Evolutionary conservation across 1,139 yeast genomes (phyloP), one percentile per base, ranked within the genome.

Genomic region (Eremothecium sinecaudum): DNA sequence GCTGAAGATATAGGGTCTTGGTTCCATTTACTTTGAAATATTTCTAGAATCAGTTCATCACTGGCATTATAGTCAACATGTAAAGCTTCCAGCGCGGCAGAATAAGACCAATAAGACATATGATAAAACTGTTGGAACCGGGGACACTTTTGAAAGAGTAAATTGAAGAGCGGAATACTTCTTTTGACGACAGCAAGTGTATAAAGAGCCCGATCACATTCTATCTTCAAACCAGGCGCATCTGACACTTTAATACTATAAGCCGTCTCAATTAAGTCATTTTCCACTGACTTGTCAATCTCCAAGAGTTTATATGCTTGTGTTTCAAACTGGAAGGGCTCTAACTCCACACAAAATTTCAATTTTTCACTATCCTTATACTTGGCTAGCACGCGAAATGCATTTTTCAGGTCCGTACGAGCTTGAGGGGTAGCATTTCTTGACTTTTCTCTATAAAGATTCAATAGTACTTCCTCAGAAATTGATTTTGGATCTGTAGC

Each of bases 231-330:
- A 34, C 49, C 57, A 28, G 63, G 63, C 1, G 57, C 57, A 36
- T 79, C 90, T 32, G 70, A 71, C 3, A 69, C 58, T 40, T 75
- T 75, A 34, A 75, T 66, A 38, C 78, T 75, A 46, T 70, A 77
- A 0, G 87, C 84, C 1, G 90, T 79, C 21, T 75, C 66, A 4
- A 80, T 71, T 27, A 80, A 74, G 40, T 80, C 92, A 48, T 79
- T 90, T 50, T 79, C 92, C 3, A 83, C 78, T 5, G 73, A 66
- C 23, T 71, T 73, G 44, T 71, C 78, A 16, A 79, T 69, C 11
- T 74, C 78, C 31, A 84, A 58, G 11, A 69, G 66, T 1, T 66
- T 66, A 44, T 79, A 73, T 0, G 95, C 92, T 34, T 73, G 68
- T 2, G 57, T 52, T 4, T 73, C 44, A 10, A 73, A 70, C 24